Evolutionary conservation across 176 grass and related monocot species (phyloP), one percentile per base, ranked within the genome.

Genomic region (Dactylis glomerata): DNA sequence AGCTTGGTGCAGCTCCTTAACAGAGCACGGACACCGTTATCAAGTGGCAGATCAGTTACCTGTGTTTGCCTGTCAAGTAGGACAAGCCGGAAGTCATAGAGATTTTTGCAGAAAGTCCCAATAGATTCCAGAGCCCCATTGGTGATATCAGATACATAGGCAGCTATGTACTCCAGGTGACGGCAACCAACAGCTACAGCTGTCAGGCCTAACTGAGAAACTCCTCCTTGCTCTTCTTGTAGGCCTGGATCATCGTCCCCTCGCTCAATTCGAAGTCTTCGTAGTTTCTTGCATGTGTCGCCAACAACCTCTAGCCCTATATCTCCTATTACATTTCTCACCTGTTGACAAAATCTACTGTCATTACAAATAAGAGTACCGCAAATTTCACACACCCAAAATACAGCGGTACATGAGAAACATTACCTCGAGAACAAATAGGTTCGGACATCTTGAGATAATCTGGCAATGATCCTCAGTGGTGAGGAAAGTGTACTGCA

Each of bases 141-240:
- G 17, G 93, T 87, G 73, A 99, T 91, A 88, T 99, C 96, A 54
- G 96, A 99, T 52, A 90, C 91, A 85, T 96, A 99, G 85, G 89
- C 88, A 79, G 96, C 93, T 69, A 99, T 86, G 70, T 96, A 92
- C 78, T 99, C 96, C 45, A 96, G 86, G 46, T 99, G 89, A 63
- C 85, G 89, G 72, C 91, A 96, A 72, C 91, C 93, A 41, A 92
- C 85, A 77, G 93, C 96, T 75, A 96, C 47, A 10, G 85, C 92
- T 55, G 92, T 93, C 73, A 94, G 49, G 7, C 93, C 91, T 72
- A 95, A 42, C 78, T 95, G 96, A 28, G 96, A 81, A 63, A 96
- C 89, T 41, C 89, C 49, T 30, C 93, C 96, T 56, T 94, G 93
- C 83, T 99, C 96, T 83, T 94, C 92, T 90, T 94, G 87, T 70